Percentiles rank a stretch among this genome's conserved stretches.
Evolutionary conservation across 352 stramenopile species (phyloP).

Genomic region (Lagenidium sp.): DNA sequence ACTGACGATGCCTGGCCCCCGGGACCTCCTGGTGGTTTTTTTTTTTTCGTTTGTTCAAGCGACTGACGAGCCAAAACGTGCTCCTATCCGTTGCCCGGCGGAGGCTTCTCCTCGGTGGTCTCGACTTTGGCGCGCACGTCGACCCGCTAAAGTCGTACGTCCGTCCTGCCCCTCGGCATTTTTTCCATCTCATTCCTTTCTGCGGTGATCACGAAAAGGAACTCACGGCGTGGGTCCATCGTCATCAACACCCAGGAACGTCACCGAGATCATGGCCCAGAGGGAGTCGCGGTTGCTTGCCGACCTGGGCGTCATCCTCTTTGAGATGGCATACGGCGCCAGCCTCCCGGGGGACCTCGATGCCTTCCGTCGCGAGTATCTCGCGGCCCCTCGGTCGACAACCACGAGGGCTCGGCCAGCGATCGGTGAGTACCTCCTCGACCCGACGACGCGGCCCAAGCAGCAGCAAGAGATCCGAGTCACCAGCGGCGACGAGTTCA

Average conservation of each 20-base stretch:
- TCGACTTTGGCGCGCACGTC: slow-evolving; percentile 6
- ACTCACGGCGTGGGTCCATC: too few relatives aligned
- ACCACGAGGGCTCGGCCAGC: neutral
- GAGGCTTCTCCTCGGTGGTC: slow-evolving; percentile 10
- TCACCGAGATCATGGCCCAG: neutral
- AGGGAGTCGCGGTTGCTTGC: slow-evolving; percentile 6
- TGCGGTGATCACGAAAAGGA: too few relatives aligned
- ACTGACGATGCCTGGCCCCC: neutral
- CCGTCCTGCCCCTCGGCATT: neutral
- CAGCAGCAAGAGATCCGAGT: too few relatives aligned
- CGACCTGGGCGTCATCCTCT: slow-evolving; percentile 9
- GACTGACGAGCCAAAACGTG: slow-evolving; percentile 10
- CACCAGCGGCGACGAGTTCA: neutral
- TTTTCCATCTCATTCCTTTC: neutral
- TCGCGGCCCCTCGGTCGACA: neutral
- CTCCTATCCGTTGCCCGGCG: slow-evolving; percentile 9
- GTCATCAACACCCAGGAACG: neutral
- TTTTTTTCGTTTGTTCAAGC: slow-evolving; percentile 2
- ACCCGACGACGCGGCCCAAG: neutral
- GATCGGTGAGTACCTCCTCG: neutral
- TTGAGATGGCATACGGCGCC: slow-evolving; percentile 5
- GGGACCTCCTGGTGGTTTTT: neutral
- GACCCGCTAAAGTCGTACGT: slow-evolving; percentile 7
- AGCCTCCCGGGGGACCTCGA: slow-evolving; percentile 9
- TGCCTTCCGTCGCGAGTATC: slow-evolving; percentile 5